Percentiles rank a stretch among this genome's conserved stretches.
Conservation (phyloP, 306 rosid species). For the Hylodesmum podocarpum region DNA sequence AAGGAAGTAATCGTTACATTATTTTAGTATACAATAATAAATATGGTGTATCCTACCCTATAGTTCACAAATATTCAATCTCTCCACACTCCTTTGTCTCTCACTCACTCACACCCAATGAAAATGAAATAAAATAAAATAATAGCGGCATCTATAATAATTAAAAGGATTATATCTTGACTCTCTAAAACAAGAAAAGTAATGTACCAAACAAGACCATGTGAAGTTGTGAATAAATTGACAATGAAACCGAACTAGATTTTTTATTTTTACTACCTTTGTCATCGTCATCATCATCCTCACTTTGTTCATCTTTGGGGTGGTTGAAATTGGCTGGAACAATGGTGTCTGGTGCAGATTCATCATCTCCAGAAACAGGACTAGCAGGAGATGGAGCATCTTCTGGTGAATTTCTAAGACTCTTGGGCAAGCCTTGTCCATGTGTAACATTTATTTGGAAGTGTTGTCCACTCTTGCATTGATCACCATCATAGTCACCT, state of each 20-base stretch:
- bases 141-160: neutral
- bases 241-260: slow-evolving; percentile 46
- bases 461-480: slow-evolving; percentile 73
- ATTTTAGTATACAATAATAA: slow-evolving; percentile 30
- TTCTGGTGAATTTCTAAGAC: slow-evolving; percentile 28
- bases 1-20: neutral
- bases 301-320: slow-evolving; percentile 46
- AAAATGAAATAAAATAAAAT: neutral
- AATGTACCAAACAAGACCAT: slow-evolving; percentile 30
- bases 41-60: slow-evolving; percentile 25
- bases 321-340: slow-evolving; percentile 79
- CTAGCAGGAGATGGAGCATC: slow-evolving; percentile 61
- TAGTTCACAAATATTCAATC: slow-evolving; percentile 12
- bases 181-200: slow-evolving; percentile 26
- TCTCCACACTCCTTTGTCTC: neutral
- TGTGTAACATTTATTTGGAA: slow-evolving; percentile 62
- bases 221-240: slow-evolving; percentile 24
- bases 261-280: slow-evolving; percentile 12
- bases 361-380: slow-evolving; percentile 59
- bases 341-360: slow-evolving; percentile 68
- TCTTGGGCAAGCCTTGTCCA: slow-evolving; percentile 78
- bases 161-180: neutral
- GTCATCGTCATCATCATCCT: slow-evolving; percentile 31
- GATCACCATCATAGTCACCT: slow-evolving; percentile 85
- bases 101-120: neutral